Conservation (phyloP, 352 stramenopile species). For the Pythium angustatum region DNA sequence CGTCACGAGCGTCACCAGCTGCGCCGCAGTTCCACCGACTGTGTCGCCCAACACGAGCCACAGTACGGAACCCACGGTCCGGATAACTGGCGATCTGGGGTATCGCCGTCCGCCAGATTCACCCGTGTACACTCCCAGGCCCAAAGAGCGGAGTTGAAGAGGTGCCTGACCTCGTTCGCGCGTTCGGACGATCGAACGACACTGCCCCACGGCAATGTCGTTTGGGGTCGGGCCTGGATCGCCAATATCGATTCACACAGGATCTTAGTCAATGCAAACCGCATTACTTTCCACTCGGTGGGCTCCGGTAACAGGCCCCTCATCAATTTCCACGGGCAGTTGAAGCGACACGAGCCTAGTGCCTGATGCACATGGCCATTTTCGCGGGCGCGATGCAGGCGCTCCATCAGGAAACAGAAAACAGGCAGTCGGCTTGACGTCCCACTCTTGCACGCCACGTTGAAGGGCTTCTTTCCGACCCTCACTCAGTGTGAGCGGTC, state of each 20-base stretch:
- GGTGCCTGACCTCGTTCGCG: background rate
- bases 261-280: background rate
- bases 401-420: conserved; percentile 16
- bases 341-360: background rate
- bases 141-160: background rate
- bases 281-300: too few species aligned
- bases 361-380: background rate
- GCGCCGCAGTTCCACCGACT: too few species aligned
- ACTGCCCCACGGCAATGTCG: background rate
- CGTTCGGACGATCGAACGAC: background rate
- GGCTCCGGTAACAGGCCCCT: too few species aligned
- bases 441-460: conserved; percentile 7
- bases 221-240: background rate
- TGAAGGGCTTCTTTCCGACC: background rate
- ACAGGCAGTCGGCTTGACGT: conserved; percentile 24
- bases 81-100: background rate
- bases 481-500: too few species aligned
- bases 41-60: too few species aligned
- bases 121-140: background rate
- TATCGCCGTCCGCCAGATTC: background rate
- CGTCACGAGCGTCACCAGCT: too few species aligned
- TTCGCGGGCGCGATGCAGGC: too few species aligned
- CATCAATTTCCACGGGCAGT: background rate
- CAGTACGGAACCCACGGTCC: too few species aligned
- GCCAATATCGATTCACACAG: background rate